Evolutionary conservation across 2,329 filamentous ascomycete species (phyloP), one percentile per base, ranked within the genome.

Genomic region (Aureobasidium musti): DNA sequence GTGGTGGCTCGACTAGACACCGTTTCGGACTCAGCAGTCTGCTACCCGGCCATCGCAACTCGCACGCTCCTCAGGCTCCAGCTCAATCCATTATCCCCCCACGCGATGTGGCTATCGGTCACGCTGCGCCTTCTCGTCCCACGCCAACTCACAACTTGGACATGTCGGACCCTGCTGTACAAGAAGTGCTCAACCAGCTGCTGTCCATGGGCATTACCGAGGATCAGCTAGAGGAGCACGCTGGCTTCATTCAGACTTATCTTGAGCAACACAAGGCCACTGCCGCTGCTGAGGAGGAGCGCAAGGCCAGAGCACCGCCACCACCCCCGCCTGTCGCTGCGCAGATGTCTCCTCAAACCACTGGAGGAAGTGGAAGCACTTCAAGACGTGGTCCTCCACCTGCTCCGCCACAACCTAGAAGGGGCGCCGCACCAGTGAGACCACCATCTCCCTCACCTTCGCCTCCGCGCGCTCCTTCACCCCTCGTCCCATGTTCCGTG

Each of bases 401-500:
- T 39, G 85, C 86, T 17, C 86, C 78, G 39, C 80, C 80, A 64
- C 78, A 79, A 69, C 73, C 78, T 50, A 74, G 77, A 68, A 75
- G 78, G 53, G 77, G 76, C 23, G 53, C 80, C 13, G 81, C 83
- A 63, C 77, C 76, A 33, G 75, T 81, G 45, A 73, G 76, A 68
- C 77, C 78, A 28, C 78, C 80, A 7, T 81, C 81, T 33, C 73
- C 88, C 77, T 89, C 82, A 81, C 85, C 89, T 35, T 79, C 80
- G 43, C 86, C 90, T n/a, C 85, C 89, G 39, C 84, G 88, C 73
- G 89, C 91, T 68, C 86, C 89, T 17, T 87, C 89, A 17, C 91
- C 91, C 85, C 87, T 26, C 85, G 88, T 61, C 86, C 87, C 10
- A 85, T 84, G 72, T 98, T 96, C 80, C 85, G 88, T 70, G 94